Evolutionary conservation across 1,284 basidiomycete genomes (phyloP), one percentile per base, ranked within the genome.

Genomic region (Violaceomyces palustris): DNA sequence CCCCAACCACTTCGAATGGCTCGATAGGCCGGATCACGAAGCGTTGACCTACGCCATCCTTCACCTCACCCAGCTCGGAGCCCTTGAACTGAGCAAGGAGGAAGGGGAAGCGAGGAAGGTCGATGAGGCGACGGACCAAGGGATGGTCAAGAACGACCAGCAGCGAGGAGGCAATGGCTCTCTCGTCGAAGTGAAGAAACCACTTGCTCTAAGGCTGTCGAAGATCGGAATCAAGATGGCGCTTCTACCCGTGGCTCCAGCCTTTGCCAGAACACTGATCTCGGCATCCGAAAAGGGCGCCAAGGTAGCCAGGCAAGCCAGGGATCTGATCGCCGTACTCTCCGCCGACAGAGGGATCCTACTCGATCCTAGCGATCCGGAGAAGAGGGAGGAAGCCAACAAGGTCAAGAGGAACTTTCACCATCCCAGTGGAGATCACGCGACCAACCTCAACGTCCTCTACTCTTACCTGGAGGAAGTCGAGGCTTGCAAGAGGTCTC

Each of bases 361-460:
- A 4, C 39, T 62, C 36, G 66, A 68, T 2, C 49, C 64, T 9
- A 29, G 37, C 11, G 61, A 64, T 27, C 43, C 52, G 2, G 52
- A 61, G 27, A 65, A 57, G 38, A 47, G 61, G 10, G 69, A 64
- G n/a, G 65, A 64, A 22, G 64, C 60, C 0, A 60, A 62, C 9
- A 42, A 47, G 3, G 83, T 84, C 1, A 55, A 61, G 32, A 35
- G 55, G 3, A 52, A 43, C 1, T 64, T 73, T 32, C 39, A 48
- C 11, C 64, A 70, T 30, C 34, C 48, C 8, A 46, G 49, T 9
- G 69, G 70, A 3, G 70, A 73, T 34, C 70, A 73, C 35, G 64
- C 48, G 19, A 73, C 70, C 14, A 27, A 63, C 28, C 49, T 73
- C 14, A 62, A 57, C 33, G 67, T 64, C 22, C 58, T 76, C 1